These are phyloP conservation scores for Amaranthus palmeri DNA, from an alignment of 148 eudicot species.

Conservation along the genomic window DNA sequence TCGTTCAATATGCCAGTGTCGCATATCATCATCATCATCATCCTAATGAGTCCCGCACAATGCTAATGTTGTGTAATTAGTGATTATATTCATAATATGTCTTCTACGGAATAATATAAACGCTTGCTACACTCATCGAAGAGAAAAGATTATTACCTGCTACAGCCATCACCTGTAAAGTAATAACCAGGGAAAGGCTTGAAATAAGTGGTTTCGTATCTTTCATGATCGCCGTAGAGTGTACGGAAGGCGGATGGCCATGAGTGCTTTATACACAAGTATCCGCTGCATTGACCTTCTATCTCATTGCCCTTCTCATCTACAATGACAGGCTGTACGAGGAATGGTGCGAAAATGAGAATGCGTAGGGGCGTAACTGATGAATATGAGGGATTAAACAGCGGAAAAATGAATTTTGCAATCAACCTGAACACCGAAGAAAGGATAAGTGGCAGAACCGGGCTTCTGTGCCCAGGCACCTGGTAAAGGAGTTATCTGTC, in stretches of 20 bases:
- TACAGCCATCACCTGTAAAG: conserved; percentile 98
- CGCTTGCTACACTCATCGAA: no score
- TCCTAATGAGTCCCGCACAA: no score
- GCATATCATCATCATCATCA: no score
- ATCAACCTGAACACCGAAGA: conserved; percentile 95
- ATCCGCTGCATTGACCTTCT: conserved; percentile 96
- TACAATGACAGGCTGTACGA: conserved; percentile 87
- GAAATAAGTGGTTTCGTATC: conserved; percentile 98
- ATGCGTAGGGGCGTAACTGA: neutral
- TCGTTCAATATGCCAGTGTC: neutral
- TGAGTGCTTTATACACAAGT: conserved; percentile 77
- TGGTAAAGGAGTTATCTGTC: conserved; percentile 93
- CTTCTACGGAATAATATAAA: neutral
- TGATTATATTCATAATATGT: neutral
- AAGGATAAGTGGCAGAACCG: conserved; percentile 96
- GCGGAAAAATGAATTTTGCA: neutral
- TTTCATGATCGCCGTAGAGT: conserved; percentile 90
- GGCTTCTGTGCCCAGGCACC: conserved; percentile 99
- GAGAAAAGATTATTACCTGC: conserved; percentile 44
- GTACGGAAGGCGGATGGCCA: conserved; percentile 99
- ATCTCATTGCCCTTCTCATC: conserved; percentile 94
- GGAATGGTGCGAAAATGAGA: conserved; percentile 16
- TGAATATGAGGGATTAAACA: neutral
- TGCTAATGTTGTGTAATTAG: neutral
- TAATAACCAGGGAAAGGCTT: conserved; percentile 97